Base-by-base conservation (phyloP, 148 eudicot genomes). In the Silene uniflora region DNA sequence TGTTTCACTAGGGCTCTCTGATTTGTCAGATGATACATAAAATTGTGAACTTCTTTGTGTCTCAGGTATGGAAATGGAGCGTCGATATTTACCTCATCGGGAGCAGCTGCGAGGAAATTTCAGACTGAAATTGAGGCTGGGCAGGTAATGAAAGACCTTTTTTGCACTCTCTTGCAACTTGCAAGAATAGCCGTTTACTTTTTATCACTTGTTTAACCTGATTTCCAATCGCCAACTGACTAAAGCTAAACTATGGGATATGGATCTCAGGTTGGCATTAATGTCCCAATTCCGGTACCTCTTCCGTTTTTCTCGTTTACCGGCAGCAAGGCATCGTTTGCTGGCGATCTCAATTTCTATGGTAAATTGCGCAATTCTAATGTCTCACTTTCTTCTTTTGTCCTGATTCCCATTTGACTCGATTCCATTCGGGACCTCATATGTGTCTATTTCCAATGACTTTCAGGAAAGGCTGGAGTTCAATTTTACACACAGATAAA, bases 281-380 rank as follows among this genome's bases (percentile, higher is more conserved):
- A 96, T 73, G 99, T 96, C 71, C 97, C 99, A 0, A 96, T 96
- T 80, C 98, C 99, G 11, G 96, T 92, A 69, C 99, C 99, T 54
- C 85, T 96, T 19, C 97, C 99, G 14, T 92, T 96, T 79, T 96
- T 96, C 84, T 96, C 98, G 6, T 96, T 96, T 68, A 96, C 98
- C 1, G 98, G 99, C 80, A 86, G 87, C 79, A 96, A 92, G 90
- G 98, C 98, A 65, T 96, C 99, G 6, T 96, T 96, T 42, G 98
- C 99, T 0, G 99, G 99, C n/a, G 98, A 95, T 75, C 91, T 96
- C 67, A 96, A 96, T 76, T 96, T 96, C 89, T 95, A 92, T 46
- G 99, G 99, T 96, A 83, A 84, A 27, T 32, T 6, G 63, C 21
- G 23, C 18, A 21, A 11, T 67, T 60, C 47, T 72, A 70, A 18